phyloP scores from a whole-genome alignment of 75 land plant genomes.

The Sequoia sempervirens region DNA sequence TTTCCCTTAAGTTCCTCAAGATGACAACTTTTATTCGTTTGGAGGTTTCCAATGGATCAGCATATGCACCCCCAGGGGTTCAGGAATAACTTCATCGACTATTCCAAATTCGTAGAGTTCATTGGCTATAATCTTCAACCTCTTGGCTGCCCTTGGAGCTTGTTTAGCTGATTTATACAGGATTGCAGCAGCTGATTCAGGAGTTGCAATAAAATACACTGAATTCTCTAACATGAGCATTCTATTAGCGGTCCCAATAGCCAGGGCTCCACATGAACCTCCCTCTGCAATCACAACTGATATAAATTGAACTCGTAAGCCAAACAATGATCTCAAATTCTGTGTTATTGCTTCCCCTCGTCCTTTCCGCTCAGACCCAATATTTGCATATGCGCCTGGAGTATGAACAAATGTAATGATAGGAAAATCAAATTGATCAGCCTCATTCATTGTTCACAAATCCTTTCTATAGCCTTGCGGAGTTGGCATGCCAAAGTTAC shows the following conservation, averaged over 20 bases:
- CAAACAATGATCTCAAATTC: conserved; percentile 84
- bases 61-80: too few relatives aligned
- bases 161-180: too few relatives aligned
- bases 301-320: conserved; percentile 78
- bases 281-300: conserved; percentile 93
- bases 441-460: conserved; percentile 82
- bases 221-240: conserved; percentile 91
- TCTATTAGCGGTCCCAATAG: conserved; percentile 86
- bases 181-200: too few relatives aligned
- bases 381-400: conserved; percentile 90
- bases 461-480: conserved; percentile 93
- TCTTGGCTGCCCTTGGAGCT: too few relatives aligned
- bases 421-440: conserved; percentile 86
- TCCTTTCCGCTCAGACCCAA: conserved; percentile 81
- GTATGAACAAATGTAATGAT: conserved; percentile 87
- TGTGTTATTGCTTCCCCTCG: conserved; percentile 93
- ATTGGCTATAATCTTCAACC: too few relatives aligned
- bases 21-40: too few relatives aligned
- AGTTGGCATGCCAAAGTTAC: conserved; percentile 96
- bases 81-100: too few relatives aligned
- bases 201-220: conserved; percentile 89
- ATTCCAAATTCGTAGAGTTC: too few relatives aligned
- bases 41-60: too few relatives aligned
- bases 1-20: conserved; percentile 21
- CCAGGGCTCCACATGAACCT: conserved; percentile 96